phyloP scores from a whole-genome alignment of 805 yeast species.

The Hanseniaspora hatyaiensis region DNA sequence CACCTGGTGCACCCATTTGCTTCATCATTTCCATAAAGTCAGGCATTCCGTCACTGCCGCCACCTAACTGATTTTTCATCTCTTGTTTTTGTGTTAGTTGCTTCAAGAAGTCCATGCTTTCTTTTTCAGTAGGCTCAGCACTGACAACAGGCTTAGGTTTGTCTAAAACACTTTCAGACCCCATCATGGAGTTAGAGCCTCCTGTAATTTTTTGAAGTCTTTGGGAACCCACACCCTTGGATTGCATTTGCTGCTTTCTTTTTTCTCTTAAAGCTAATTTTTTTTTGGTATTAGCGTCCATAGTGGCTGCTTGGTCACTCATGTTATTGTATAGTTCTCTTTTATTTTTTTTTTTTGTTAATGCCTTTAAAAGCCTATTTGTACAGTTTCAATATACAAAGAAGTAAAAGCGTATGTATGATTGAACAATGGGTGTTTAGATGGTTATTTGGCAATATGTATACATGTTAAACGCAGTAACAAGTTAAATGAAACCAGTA shows the following conservation, averaged over 20 bases:
- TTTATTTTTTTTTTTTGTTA: neutral
- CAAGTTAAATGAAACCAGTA: too few relatives aligned
- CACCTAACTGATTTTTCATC: constrained; percentile 16
- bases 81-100: constrained; percentile 24
- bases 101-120: constrained; percentile 20
- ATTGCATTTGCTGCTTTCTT: constrained; percentile 49
- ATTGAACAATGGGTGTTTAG: too few relatives aligned
- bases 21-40: constrained; percentile 12
- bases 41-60: constrained; percentile 17
- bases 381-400: too few relatives aligned
- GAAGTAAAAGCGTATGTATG: too few relatives aligned
- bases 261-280: constrained; percentile 48
- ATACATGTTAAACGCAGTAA: too few relatives aligned
- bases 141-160: constrained; percentile 15
- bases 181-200: constrained; percentile 29
- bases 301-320: constrained; percentile 30
- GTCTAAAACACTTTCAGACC: constrained; percentile 30
- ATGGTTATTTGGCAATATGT: too few relatives aligned
- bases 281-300: constrained; percentile 38
- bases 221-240: constrained; percentile 42
- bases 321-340: constrained; percentile 20
- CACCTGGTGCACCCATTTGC: constrained; percentile 10
- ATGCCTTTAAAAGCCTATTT: too few relatives aligned
- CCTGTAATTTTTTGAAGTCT: constrained; percentile 43
- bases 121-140: neutral